Percentiles rank a stretch among this genome's conserved stretches.
Evolutionary conservation across 2,329 filamentous ascomycete genomes (phyloP).

Genomic region (Periconia macrospinosa): DNA sequence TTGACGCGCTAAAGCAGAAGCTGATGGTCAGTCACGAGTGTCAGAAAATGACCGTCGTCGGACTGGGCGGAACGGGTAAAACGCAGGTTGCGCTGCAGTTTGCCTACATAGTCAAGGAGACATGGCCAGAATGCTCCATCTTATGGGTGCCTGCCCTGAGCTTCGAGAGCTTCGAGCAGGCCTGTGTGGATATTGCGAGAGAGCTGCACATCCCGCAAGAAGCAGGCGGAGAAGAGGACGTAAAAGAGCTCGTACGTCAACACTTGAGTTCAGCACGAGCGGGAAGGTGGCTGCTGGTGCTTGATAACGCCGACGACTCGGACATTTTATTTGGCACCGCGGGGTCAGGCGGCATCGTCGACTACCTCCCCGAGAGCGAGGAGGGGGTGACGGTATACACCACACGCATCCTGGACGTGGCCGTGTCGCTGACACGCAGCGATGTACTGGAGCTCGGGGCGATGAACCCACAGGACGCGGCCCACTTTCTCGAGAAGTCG

Average conservation of each 20-base stretch:
- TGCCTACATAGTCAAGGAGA: constrained; percentile 24
- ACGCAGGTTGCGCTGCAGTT: constrained; percentile 36
- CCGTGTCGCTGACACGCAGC: constrained; percentile 5
- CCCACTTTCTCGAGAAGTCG: neutral
- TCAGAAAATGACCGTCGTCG: too few species aligned
- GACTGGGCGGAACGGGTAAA: constrained; percentile 36
- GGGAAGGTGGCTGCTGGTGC: constrained; percentile 13
- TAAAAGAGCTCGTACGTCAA: constrained; percentile 14
- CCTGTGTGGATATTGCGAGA: constrained; percentile 10
- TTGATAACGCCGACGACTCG: constrained; percentile 12
- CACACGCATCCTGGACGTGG: constrained; percentile 9
- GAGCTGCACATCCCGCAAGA: constrained; percentile 10
- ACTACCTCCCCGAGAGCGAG: constrained; percentile 15
- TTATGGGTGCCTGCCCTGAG: constrained; percentile 25
- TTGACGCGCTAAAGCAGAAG: too few species aligned
- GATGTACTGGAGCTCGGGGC: constrained; percentile 10
- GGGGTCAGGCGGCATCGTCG: constrained; percentile 4
- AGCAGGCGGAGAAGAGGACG: constrained; percentile 19
- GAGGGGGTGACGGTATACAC: constrained; percentile 10
- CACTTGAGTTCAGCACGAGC: constrained; percentile 6
- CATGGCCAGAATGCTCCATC: constrained; percentile 14
- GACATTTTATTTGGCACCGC: constrained; percentile 8
- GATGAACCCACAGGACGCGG: constrained; percentile 33
- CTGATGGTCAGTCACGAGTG: too few species aligned
- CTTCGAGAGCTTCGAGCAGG: constrained; percentile 23